Evolutionary conservation across 2,329 filamentous ascomycete genomes (phyloP).

Genomic region (Trichoderma gracile): DNA sequence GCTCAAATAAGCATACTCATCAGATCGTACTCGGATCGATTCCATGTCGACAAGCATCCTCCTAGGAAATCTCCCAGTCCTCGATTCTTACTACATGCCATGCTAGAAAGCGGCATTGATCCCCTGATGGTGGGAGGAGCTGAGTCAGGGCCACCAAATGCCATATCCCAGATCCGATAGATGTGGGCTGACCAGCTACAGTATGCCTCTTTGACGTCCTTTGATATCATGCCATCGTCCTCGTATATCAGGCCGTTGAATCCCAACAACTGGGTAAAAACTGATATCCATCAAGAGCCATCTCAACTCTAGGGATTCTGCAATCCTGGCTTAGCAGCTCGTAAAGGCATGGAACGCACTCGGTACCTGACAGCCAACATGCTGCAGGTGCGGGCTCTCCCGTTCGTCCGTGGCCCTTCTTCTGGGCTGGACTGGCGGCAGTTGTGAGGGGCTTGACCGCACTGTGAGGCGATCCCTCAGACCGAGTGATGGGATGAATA

Average conservation of each 20-base stretch:
- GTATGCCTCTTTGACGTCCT: no score
- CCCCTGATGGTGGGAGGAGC: background rate
- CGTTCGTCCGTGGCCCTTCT: background rate
- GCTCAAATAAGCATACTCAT: no score
- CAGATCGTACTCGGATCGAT: background rate
- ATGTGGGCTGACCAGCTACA: constrained; percentile 6
- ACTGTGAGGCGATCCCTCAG: background rate
- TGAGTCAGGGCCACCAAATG: constrained; percentile 9
- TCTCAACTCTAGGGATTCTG: background rate
- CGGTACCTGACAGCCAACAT: background rate
- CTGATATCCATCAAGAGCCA: background rate
- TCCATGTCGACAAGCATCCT: no score
- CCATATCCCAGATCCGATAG: background rate
- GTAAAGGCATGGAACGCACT: no score
- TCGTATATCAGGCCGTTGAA: background rate
- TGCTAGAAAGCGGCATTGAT: background rate
- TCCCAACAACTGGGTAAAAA: background rate
- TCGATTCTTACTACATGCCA: background rate
- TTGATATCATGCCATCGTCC: background rate
- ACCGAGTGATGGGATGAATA: background rate
- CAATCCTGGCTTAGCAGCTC: no score
- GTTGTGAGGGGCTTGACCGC: background rate
- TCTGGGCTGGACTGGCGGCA: background rate
- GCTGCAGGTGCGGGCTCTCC: background rate
- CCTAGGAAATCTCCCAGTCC: background rate